phyloP scores from a whole-genome alignment of 2,329 filamentous ascomycete species.

The Penicillium paneum region DNA sequence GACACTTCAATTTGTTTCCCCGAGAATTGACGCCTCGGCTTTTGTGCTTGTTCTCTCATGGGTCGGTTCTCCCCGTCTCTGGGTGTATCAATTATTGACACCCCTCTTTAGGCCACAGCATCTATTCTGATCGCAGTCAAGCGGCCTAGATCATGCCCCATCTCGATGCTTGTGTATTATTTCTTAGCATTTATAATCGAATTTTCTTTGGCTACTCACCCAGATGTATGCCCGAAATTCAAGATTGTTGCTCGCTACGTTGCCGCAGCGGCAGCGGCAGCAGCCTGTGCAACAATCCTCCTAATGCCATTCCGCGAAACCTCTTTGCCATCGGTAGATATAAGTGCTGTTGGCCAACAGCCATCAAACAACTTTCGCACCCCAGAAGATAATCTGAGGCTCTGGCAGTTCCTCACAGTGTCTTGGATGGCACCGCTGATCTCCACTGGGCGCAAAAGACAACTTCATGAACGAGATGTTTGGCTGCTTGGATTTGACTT shows the following conservation, averaged over 20 bases:
- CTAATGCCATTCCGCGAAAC: slow-evolving; percentile 69
- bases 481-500: slow-evolving; percentile 79
- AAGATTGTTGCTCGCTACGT: slow-evolving; percentile 25
- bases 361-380: slow-evolving; percentile 63
- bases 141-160: slow-evolving; percentile 43
- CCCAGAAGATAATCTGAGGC: slow-evolving; percentile 73
- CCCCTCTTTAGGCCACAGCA: slow-evolving; percentile 32
- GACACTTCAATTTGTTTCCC: slow-evolving; percentile 27
- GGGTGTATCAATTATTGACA: slow-evolving; percentile 18
- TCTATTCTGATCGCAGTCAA: slow-evolving; percentile 36
- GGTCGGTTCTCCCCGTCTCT: slow-evolving; percentile 31
- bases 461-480: slow-evolving; percentile 74
- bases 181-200: slow-evolving; percentile 33
- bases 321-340: slow-evolving; percentile 51
- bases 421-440: slow-evolving; percentile 80
- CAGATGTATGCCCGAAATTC: slow-evolving; percentile 2
- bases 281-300: slow-evolving; percentile 55
- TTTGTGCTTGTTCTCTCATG: slow-evolving; percentile 35
- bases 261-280: slow-evolving; percentile 43
- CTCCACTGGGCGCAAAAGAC: slow-evolving; percentile 58
- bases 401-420: slow-evolving; percentile 82
- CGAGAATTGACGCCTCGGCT: slow-evolving; percentile 13
- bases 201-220: slow-evolving; percentile 32
- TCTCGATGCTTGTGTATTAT: slow-evolving; percentile 39
- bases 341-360: slow-evolving; percentile 55